Conservation (phyloP, 164 flowering plant genomes). For the Magnolia officinalis region DNA sequence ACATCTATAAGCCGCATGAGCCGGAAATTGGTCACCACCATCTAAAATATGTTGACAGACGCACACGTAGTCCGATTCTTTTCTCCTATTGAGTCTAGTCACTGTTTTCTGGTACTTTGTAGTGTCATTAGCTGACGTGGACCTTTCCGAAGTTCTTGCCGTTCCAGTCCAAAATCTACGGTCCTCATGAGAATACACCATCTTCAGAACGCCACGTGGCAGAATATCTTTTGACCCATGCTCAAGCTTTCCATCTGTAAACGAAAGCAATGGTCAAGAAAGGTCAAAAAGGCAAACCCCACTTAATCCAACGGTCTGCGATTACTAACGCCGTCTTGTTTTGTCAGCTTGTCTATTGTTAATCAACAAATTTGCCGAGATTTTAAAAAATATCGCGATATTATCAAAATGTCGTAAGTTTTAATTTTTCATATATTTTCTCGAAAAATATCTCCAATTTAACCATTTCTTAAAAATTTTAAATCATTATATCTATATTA, state of each 20-base stretch:
- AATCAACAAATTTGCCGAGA: not conserved
- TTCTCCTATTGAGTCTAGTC: too few species aligned
- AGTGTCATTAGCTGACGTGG: not conserved
- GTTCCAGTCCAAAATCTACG: not conserved
- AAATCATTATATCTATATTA: too few species aligned
- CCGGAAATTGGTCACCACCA: too few species aligned
- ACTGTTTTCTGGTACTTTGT: not conserved
- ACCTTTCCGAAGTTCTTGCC: not conserved
- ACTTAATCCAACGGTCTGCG: not conserved
- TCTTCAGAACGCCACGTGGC: not conserved
- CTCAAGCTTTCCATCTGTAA: not conserved
- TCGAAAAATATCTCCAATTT: not conserved
- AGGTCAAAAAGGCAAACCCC: not conserved
- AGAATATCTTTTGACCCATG: not conserved
- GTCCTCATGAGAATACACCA: not conserved
- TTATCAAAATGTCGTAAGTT: too few species aligned
- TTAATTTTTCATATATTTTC: too few species aligned
- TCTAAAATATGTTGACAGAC: too few species aligned
- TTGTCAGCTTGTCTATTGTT: not conserved
- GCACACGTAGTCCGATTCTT: too few species aligned
- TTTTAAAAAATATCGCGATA: too few species aligned
- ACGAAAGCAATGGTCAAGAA: not conserved
- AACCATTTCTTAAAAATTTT: not conserved
- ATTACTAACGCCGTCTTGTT: not conserved
- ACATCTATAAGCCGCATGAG: too few species aligned